Evolutionary conservation across 306 rosid genomes (phyloP).

Genomic region (Cucumis melo): DNA sequence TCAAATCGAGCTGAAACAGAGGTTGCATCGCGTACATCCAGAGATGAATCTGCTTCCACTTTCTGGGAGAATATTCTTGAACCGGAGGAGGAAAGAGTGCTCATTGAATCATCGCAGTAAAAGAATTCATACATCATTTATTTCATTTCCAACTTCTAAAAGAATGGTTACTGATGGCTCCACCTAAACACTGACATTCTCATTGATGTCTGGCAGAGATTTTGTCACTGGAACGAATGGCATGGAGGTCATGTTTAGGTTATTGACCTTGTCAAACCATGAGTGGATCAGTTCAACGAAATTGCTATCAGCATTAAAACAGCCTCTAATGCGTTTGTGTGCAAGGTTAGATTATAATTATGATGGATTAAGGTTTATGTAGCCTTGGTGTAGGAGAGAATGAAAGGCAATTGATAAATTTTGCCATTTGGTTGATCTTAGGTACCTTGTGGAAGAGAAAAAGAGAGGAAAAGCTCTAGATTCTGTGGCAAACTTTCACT

Average conservation of each 20-base stretch:
- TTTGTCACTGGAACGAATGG: slow-evolving; percentile 44
- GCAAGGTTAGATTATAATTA: slow-evolving; percentile 35
- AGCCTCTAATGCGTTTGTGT: slow-evolving; percentile 64
- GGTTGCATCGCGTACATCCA: slow-evolving; percentile 17
- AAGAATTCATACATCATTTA: slow-evolving; percentile 9
- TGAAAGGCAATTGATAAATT: not conserved
- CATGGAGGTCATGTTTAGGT: slow-evolving; percentile 59
- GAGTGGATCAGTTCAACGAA: slow-evolving; percentile 56
- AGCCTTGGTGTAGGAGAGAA: not conserved
- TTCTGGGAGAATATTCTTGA: slow-evolving; percentile 71
- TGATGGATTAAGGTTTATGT: not conserved
- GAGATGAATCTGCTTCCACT: slow-evolving; percentile 41
- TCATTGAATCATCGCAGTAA: slow-evolving; percentile 54
- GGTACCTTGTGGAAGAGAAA: slow-evolving; percentile 92
- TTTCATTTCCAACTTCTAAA: not conserved
- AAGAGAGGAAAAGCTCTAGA: slow-evolving; percentile 96
- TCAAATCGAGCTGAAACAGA: slow-evolving; percentile 39
- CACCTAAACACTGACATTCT: not conserved
- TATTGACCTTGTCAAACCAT: slow-evolving; percentile 54
- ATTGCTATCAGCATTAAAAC: slow-evolving; percentile 34
- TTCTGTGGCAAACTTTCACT: slow-evolving; percentile 89
- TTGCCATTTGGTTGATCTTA: slow-evolving; percentile 14
- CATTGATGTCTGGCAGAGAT: slow-evolving; percentile 30
- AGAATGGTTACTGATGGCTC: not conserved
- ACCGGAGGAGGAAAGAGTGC: slow-evolving; percentile 60